Conservation (phyloP, 495 filamentous ascomycete species). For the Neurospora sublineolata region DNA sequence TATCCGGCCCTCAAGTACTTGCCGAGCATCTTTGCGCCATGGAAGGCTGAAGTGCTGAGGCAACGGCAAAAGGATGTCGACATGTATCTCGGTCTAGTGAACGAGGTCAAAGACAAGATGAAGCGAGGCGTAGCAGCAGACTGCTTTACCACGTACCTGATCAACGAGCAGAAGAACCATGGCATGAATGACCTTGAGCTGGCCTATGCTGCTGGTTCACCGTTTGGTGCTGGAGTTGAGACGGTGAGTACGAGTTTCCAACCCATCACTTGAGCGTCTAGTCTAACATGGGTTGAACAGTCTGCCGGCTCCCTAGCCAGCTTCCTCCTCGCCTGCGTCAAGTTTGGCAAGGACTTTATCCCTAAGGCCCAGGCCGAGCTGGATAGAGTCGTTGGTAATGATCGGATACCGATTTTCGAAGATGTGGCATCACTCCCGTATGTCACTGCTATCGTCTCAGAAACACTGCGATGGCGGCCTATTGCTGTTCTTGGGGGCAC, state of each 20-base stretch:
- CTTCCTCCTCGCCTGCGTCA: slow-evolving; percentile 45
- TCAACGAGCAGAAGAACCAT: slow-evolving; percentile 34
- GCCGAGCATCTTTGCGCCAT: slow-evolving; percentile 43
- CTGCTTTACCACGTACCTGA: slow-evolving; percentile 39
- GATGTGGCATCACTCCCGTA: slow-evolving; percentile 36
- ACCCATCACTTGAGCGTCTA: neutral
- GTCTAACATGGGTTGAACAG: slow-evolving; percentile 15
- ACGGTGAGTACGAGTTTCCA: slow-evolving; percentile 32
- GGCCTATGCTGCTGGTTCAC: slow-evolving; percentile 43
- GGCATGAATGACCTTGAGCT: slow-evolving; percentile 43
- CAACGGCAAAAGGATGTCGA: slow-evolving; percentile 39
- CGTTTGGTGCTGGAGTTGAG: slow-evolving; percentile 57
- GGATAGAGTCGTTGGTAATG: slow-evolving; percentile 39
- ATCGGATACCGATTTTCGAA: slow-evolving; percentile 38
- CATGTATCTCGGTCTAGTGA: slow-evolving; percentile 40
- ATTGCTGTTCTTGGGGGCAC: slow-evolving; percentile 41
- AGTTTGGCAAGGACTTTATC: slow-evolving; percentile 35
- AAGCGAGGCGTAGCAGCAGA: slow-evolving; percentile 27
- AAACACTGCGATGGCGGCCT: slow-evolving; percentile 43
- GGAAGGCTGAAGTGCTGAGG: slow-evolving; percentile 43
- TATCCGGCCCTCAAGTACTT: slow-evolving; percentile 45
- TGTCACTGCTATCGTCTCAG: slow-evolving; percentile 36
- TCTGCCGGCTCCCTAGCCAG: slow-evolving; percentile 35
- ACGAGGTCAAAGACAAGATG: slow-evolving; percentile 21
- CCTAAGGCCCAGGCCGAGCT: slow-evolving; percentile 43